Evolutionary conservation across 169 alveolate species (phyloP).

Genomic region (Plasmodium chabaudi): DNA sequence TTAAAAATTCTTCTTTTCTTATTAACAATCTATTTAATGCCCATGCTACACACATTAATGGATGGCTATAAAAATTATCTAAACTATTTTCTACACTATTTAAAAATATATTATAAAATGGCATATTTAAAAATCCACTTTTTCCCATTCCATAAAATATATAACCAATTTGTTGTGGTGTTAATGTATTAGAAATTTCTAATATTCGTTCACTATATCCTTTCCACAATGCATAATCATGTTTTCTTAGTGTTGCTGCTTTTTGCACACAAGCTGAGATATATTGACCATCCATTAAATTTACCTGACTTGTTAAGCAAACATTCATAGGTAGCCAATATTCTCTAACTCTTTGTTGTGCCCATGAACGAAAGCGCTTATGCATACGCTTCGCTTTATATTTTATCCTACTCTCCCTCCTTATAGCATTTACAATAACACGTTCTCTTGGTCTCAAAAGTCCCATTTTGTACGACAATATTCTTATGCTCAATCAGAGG

Average conservation of each 20-base stretch:
- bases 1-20: constrained; percentile 60
- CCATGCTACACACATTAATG: constrained; percentile 90
- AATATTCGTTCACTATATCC: constrained; percentile 72
- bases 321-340: constrained; percentile 90
- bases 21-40: constrained; percentile 82
- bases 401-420: constrained; percentile 84
- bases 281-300: constrained; percentile 85
- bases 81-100: constrained; percentile 77
- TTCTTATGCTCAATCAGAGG: not conserved
- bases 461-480: constrained; percentile 76
- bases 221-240: constrained; percentile 85
- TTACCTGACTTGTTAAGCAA: constrained; percentile 83
- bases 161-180: constrained; percentile 89
- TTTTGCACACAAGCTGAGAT: constrained; percentile 88
- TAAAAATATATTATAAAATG: constrained; percentile 80
- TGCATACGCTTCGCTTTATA: constrained; percentile 87
- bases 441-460: constrained; percentile 87
- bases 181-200: constrained; percentile 81
- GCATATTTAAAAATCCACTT: constrained; percentile 79
- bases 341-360: constrained; percentile 89
- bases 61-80: constrained; percentile 81
- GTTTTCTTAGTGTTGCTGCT: constrained; percentile 89
- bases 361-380: constrained; percentile 90
- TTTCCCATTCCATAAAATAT: constrained; percentile 89
- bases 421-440: constrained; percentile 81